Evolutionary conservation across 192 early-diverging fungal species (phyloP), one percentile per base, ranked within the genome.

Genomic region (Podila epigama): DNA sequence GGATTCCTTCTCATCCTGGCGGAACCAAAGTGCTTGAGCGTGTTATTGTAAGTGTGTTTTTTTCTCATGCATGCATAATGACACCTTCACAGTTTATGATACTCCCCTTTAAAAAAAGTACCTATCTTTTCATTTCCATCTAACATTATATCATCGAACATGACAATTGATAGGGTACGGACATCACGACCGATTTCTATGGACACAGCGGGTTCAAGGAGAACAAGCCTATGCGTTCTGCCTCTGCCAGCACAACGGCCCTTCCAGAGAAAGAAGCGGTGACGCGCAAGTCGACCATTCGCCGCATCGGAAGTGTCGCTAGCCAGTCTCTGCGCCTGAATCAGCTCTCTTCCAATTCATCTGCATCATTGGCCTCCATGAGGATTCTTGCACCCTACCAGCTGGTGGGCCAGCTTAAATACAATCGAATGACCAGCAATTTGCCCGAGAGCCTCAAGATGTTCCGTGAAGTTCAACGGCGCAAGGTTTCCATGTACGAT

Each of bases 1-100:
- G 64, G 64, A 66, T 57, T 29, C 0, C 25, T 27, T 28, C 37
- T 4, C 64, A 66, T 53, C 64, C 64, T 0, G 64, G 64, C 5
- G 64, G 64, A 20, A 18, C 40, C 33, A 66, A 54, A 39, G 56
- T 66, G 15, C 56, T 66, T 31, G 33, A 50, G 25, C 52, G 64
- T 56, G 64, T 56, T 53, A 57, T 66, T 32, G 64, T 39, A 42
- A 59, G 40, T 25, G 16, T 39, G 29, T 27, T 37, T 51, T 22
- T 11, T 11, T 6, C 5, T 5, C 56, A 20, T 66, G 8, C 55
- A 29, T 22, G 33, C 20, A 8, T 32, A 28, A 25, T 51, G 22
- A 7, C 12, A n/a, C n/a, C n/a, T n/a, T n/a, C n/a, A n/a, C n/a
- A n/a, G n/a, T n/a, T n/a, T n/a, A n/a, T n/a, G n/a, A n/a, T n/a